A percentile compares a stretch with the other conserved stretches of the same genome.
Evolutionary conservation across 2,329 filamentous ascomycete species (phyloP).

Genomic region (Fusarium ambrosium): DNA sequence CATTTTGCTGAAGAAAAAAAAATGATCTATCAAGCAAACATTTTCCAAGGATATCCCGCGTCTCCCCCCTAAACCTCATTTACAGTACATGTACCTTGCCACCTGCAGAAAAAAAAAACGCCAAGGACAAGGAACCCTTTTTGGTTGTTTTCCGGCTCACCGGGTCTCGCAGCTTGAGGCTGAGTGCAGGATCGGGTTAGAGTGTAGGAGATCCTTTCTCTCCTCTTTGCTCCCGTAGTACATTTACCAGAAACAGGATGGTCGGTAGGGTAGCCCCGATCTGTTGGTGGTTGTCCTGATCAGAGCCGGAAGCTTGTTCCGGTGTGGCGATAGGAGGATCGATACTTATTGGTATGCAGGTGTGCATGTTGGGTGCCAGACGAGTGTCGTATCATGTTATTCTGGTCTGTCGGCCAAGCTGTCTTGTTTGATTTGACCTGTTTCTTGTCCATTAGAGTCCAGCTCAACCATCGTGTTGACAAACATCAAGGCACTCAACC

Average conservation of each 20-base stretch:
- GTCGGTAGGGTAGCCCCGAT: background rate
- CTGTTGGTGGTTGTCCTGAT: background rate
- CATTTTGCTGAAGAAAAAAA: conserved; percentile 9
- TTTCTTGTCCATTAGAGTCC: background rate
- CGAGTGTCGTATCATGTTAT: background rate
- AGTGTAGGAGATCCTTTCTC: background rate
- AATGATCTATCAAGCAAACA: conserved; percentile 25
- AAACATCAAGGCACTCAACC: background rate
- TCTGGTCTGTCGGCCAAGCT: background rate
- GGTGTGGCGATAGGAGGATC: background rate
- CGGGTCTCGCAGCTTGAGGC: background rate
- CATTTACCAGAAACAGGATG: background rate
- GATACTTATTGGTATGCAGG: background rate
- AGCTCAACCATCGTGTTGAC: background rate
- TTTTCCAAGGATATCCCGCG: background rate
- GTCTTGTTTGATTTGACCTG: background rate
- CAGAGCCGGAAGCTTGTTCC: background rate
- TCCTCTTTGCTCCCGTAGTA: background rate
- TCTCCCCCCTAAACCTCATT: background rate
- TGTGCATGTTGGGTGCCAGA: background rate
- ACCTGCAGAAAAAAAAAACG: background rate
- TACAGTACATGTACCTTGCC: background rate
- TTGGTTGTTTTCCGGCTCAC: background rate
- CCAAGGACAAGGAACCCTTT: background rate
- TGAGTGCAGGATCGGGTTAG: background rate